These are phyloP conservation scores for Favolaschia claudopus DNA, from an alignment of 768 basidiomycete species.

Conservation along the genomic window DNA sequence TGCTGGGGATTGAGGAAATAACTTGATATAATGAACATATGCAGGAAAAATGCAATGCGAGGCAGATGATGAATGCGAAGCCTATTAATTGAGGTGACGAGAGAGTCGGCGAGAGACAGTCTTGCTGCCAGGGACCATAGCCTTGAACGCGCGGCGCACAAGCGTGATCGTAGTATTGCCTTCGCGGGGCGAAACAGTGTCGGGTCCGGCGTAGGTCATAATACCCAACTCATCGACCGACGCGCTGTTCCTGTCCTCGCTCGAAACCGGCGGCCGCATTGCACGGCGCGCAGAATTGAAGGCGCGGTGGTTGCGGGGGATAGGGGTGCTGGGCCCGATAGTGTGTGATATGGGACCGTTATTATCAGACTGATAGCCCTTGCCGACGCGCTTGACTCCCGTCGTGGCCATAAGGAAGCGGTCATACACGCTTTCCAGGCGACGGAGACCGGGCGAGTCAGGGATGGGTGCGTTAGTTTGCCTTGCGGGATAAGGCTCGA, in stretches of 20 bases:
- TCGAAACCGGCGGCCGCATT: conserved; percentile 80
- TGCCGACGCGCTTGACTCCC: conserved; percentile 80
- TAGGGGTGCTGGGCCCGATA: conserved; percentile 31
- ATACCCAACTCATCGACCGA: conserved; percentile 75
- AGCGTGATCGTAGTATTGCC: conserved; percentile 58
- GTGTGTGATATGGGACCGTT: conserved; percentile 50
- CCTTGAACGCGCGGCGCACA: conserved; percentile 77
- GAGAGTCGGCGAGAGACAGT: conserved; percentile 59
- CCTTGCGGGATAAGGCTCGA: conserved; percentile 70
- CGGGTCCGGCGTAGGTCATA: conserved; percentile 46
- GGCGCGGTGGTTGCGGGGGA: conserved; percentile 48
- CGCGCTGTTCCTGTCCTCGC: conserved; percentile 53
- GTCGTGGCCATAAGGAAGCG: conserved; percentile 84
- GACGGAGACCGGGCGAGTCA: conserved; percentile 66
- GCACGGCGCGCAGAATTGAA: conserved; percentile 58
- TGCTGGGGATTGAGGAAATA: too few species aligned
- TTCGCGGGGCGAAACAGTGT: conserved; percentile 44
- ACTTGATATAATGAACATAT: too few species aligned
- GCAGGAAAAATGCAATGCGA: too few species aligned
- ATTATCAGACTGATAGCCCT: conserved; percentile 82
- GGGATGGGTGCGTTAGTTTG: conserved; percentile 46
- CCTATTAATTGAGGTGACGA: conserved; percentile 37
- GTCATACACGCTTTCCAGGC: conserved; percentile 80
- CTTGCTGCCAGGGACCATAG: conserved; percentile 76
- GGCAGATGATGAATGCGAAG: background rate